Conservation (phyloP, 345 rosid genomes). For the Syzygium aromaticum region DNA sequence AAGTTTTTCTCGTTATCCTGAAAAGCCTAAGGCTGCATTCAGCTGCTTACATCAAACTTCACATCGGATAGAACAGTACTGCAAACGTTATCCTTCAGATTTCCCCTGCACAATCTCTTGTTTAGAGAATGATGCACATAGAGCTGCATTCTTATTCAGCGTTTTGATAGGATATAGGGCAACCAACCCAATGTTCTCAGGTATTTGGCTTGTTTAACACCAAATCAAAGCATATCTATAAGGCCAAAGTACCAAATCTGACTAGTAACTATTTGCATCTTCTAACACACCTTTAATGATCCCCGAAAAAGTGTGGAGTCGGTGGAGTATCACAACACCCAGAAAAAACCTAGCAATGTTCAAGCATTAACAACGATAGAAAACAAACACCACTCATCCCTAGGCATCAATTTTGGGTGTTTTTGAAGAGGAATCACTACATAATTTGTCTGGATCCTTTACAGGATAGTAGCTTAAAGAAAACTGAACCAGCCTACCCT, state of each 20-base stretch:
- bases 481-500: background rate
- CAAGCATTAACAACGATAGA: background rate
- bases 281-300: background rate
- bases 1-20: background rate
- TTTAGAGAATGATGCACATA: background rate
- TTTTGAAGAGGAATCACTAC: background rate
- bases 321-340: background rate
- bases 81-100: background rate
- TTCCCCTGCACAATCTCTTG: background rate
- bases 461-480: background rate
- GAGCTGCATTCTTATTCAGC: background rate
- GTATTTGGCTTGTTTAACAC: background rate
- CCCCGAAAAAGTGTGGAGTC: background rate
- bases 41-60: background rate
- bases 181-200: background rate
- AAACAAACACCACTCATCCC: background rate
- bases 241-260: background rate
- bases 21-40: background rate
- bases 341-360: background rate
- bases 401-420: background rate
- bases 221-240: background rate
- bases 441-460: background rate
- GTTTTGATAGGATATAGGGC: background rate
- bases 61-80: background rate
- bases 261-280: background rate